Percentiles rank a stretch among this genome's conserved stretches.
These are phyloP conservation scores for Ciborinia camelliae DNA, from an alignment of 2,329 filamentous ascomycete species.

Conservation along the genomic window DNA sequence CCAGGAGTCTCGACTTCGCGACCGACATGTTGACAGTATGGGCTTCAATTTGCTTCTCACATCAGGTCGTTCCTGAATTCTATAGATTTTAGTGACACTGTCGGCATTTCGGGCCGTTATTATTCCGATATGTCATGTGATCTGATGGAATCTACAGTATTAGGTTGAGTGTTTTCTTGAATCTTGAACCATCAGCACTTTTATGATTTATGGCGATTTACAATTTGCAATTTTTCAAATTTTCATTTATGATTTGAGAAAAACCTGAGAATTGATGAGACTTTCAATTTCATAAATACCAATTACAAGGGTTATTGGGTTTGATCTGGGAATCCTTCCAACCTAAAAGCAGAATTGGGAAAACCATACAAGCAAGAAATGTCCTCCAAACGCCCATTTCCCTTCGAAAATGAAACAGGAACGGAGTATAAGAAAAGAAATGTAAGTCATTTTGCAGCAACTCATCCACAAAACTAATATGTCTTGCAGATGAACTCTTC, in stretches of 20 bases:
- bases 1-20: constrained; percentile 58
- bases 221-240: too few relatives aligned
- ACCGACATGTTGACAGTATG: constrained; percentile 53
- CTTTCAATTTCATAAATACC: neutral
- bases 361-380: constrained; percentile 3
- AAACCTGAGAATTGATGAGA: too few relatives aligned
- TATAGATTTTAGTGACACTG: constrained; percentile 4
- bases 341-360: neutral
- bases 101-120: neutral
- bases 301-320: neutral
- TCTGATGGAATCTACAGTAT: neutral
- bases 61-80: neutral
- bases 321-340: neutral
- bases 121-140: neutral
- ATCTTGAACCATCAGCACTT: too few relatives aligned
- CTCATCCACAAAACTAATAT: neutral
- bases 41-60: constrained; percentile 3
- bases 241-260: too few relatives aligned
- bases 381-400: constrained; percentile 10
- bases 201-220: too few relatives aligned
- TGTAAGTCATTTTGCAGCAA: neutral
- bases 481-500: neutral
- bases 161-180: neutral
- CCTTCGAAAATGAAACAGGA: neutral
- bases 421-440: constrained; percentile 7